Evolutionary conservation across 2,329 filamentous ascomycete genomes (phyloP).

Genomic region (Penicillium sp.): DNA sequence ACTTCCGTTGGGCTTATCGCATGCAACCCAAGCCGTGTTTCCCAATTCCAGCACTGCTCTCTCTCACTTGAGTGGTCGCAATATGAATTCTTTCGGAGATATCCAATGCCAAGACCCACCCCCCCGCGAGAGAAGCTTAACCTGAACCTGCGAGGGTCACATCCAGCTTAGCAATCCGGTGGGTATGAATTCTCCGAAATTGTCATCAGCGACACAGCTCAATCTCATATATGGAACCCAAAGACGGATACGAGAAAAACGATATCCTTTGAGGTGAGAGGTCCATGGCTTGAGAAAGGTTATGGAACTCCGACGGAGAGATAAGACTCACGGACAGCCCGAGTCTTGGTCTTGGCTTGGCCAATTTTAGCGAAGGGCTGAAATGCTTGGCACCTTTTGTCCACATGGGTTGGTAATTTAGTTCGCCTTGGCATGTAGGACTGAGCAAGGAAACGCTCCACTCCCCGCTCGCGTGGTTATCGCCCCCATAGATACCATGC

Average conservation of each 20-base stretch:
- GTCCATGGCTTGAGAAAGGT: not conserved
- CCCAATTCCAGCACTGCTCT: not conserved
- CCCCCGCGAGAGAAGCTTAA: not conserved
- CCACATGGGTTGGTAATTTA: not conserved
- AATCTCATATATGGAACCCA: too few relatives aligned
- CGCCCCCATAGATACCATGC: too few relatives aligned
- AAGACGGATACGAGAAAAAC: not conserved
- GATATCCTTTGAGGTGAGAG: not conserved
- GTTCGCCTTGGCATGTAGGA: not conserved
- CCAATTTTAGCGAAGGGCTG: not conserved
- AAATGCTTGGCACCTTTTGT: not conserved
- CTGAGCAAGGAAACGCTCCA: too few relatives aligned
- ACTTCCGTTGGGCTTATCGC: not conserved
- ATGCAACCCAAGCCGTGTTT: not conserved
- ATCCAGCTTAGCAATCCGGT: too few relatives aligned
- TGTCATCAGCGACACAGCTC: too few relatives aligned
- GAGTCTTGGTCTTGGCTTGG: not conserved
- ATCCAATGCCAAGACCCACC: not conserved
- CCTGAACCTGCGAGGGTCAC: not conserved
- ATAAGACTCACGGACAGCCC: not conserved
- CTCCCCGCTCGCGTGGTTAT: too few relatives aligned
- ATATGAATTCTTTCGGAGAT: not conserved
- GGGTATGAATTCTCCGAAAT: too few relatives aligned
- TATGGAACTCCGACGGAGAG: not conserved
- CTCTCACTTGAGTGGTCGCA: not conserved